Evolutionary conservation across 2,329 filamentous ascomycete species (phyloP).

Genomic region (Hypoxylon sp.): DNA sequence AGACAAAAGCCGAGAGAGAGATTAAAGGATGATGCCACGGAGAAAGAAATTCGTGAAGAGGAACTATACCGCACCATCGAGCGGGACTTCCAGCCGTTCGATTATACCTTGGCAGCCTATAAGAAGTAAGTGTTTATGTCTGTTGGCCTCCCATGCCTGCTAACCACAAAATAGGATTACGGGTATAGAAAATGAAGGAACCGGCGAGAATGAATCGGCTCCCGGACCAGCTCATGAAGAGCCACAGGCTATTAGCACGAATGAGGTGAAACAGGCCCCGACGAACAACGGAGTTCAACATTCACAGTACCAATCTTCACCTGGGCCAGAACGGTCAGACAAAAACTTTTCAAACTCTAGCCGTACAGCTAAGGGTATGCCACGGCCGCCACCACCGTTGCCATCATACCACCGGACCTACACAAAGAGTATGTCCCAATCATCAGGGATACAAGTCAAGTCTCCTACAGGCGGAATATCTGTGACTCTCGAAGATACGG

Average conservation of each 20-base stretch:
- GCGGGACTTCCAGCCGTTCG: conserved; percentile 92
- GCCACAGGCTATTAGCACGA: conserved; percentile 67
- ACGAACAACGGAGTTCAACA: conserved; percentile 47
- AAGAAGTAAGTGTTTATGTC: conserved; percentile 70
- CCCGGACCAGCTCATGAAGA: conserved; percentile 46
- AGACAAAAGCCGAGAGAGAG: conserved; percentile 94
- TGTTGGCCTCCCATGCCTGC: conserved; percentile 22
- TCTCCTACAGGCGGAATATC: conserved; percentile 88
- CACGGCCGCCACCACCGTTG: conserved; percentile 51
- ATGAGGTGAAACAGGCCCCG: conserved; percentile 63
- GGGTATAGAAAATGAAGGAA: conserved; percentile 49
- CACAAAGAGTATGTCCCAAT: conserved; percentile 62
- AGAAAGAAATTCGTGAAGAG: conserved; percentile 94
- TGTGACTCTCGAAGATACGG: conserved; percentile 89
- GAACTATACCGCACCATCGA: conserved; percentile 96
- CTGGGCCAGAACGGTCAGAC: conserved; percentile 27
- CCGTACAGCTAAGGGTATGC: conserved; percentile 26
- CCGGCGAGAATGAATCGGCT: conserved; percentile 25
- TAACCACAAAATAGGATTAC: conserved; percentile 56
- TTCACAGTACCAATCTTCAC: conserved; percentile 35
- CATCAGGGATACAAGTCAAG: conserved; percentile 77
- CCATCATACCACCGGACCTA: conserved; percentile 65
- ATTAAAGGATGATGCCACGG: conserved; percentile 92
- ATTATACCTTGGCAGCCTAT: conserved; percentile 89
- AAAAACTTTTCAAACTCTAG: conserved; percentile 33